These are phyloP conservation scores for Oxytropis ochrocephala DNA, from an alignment of 306 rosid genomes.

Conservation along the genomic window DNA sequence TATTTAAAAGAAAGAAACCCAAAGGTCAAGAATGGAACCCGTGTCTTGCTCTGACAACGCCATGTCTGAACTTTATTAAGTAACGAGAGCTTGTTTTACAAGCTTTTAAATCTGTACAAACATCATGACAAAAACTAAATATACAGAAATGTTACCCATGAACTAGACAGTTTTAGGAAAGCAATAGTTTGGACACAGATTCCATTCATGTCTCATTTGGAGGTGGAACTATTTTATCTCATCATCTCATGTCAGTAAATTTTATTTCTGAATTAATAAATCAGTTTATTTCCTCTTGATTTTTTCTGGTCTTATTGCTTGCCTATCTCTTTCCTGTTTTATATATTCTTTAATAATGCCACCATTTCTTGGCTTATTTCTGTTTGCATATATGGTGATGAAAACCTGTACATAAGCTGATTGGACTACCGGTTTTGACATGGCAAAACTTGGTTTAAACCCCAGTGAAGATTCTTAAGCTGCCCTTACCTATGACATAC, in stretches of 20 bases:
- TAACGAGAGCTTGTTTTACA: not conserved
- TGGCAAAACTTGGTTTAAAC: not conserved
- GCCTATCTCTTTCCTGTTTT: not conserved
- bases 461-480: not conserved
- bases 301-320: not conserved
- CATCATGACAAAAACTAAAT: not conserved
- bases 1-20: not conserved
- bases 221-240: not conserved
- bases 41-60: not conserved
- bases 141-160: not conserved
- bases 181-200: not conserved
- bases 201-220: not conserved
- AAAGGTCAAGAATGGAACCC: not conserved
- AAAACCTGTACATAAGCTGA: not conserved
- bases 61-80: not conserved
- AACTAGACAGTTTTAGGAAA: not conserved
- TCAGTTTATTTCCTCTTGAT: not conserved
- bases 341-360: not conserved
- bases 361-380: not conserved
- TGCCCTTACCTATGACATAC: not conserved
- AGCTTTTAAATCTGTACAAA: not conserved
- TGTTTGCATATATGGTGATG: not conserved
- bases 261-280: not conserved
- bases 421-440: not conserved
- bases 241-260: not conserved